phyloP scores from a whole-genome alignment of 2,329 filamentous ascomycete genomes.

The Dryadomyces sulphureus region DNA sequence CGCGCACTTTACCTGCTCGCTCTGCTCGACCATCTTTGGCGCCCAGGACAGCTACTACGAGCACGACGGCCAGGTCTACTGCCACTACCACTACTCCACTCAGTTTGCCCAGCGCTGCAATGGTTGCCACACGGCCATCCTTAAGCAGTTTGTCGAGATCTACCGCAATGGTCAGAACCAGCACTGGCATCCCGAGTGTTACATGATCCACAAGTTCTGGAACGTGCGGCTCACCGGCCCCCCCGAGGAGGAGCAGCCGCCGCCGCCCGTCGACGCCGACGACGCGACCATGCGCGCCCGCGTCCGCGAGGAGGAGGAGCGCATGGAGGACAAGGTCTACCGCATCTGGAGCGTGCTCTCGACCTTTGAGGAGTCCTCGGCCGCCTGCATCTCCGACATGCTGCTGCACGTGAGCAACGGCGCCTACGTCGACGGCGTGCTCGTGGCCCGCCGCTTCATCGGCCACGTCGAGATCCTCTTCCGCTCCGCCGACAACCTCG shows the following conservation, averaged over 20 bases:
- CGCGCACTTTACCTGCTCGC: slow-evolving; percentile 95
- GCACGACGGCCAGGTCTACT: slow-evolving; percentile 91
- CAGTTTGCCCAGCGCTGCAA: slow-evolving; percentile 93
- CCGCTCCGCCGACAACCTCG: slow-evolving; percentile 71
- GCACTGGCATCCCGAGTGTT: slow-evolving; percentile 98
- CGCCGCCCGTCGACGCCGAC: slow-evolving; percentile 20
- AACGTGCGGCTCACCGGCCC: slow-evolving; percentile 72
- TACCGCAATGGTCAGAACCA: slow-evolving; percentile 96
- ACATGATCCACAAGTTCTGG: slow-evolving; percentile 99
- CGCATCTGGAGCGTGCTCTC: slow-evolving; percentile 97
- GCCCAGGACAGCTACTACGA: slow-evolving; percentile 98
- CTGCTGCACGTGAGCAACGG: slow-evolving; percentile 96
- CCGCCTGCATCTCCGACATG: slow-evolving; percentile 98
- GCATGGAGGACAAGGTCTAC: slow-evolving; percentile 95
- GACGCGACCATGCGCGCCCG: slow-evolving; percentile 52
- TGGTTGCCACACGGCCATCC: slow-evolving; percentile 88
- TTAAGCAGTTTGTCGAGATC: slow-evolving; percentile 98
- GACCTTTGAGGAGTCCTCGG: slow-evolving; percentile 92
- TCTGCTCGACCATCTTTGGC: slow-evolving; percentile 94
- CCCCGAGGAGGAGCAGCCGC: slow-evolving; percentile 27
- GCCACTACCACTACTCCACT: slow-evolving; percentile 97
- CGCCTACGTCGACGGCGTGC: slow-evolving; percentile 84
- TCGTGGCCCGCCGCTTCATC: slow-evolving; percentile 93
- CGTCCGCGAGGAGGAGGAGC: slow-evolving; percentile 76
- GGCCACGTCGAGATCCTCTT: slow-evolving; percentile 91